Percentiles rank a stretch among this genome's conserved stretches.
These are phyloP conservation scores for Collybia mongolica DNA, from an alignment of 768 basidiomycete genomes.

Conservation along the genomic window DNA sequence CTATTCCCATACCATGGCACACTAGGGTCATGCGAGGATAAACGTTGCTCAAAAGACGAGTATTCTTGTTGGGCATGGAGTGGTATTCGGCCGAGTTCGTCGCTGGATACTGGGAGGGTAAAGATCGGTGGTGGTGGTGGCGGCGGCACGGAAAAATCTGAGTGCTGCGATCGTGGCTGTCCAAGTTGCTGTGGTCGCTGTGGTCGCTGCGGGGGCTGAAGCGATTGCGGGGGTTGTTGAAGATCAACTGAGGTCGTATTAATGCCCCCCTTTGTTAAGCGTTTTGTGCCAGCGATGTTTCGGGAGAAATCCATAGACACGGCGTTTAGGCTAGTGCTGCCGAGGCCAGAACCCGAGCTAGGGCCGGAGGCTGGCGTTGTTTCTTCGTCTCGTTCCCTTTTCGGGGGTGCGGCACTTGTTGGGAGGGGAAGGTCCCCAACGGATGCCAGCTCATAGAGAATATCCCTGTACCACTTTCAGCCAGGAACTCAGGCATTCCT, in stretches of 20 bases:
- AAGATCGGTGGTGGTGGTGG: not conserved
- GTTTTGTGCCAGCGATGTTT: not conserved
- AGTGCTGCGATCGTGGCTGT: not conserved
- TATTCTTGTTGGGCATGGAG: not conserved
- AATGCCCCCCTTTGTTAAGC: not conserved
- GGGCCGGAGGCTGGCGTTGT: slow-evolving; percentile 26
- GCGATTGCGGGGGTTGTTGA: not conserved
- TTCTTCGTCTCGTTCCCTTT: slow-evolving; percentile 62
- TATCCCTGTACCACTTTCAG: slow-evolving; percentile 45
- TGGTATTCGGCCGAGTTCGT: not conserved
- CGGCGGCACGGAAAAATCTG: not conserved
- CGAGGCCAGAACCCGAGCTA: slow-evolving; percentile 1
- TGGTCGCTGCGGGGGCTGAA: not conserved
- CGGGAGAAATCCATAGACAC: not conserved
- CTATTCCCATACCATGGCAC: no score
- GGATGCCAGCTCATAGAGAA: slow-evolving; percentile 66
- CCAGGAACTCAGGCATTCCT: slow-evolving; percentile 14
- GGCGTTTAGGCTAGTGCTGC: not conserved
- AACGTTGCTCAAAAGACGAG: not conserved
- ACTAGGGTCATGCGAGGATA: no score
- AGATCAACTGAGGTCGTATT: no score
- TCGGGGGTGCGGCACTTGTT: slow-evolving; percentile 49
- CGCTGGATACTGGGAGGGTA: not conserved
- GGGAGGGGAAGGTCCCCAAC: slow-evolving; percentile 71
- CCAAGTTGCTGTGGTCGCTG: not conserved